These are phyloP conservation scores for Coemansia asiatica DNA, from an alignment of 192 early-diverging fungal species.

Conservation along the genomic window DNA sequence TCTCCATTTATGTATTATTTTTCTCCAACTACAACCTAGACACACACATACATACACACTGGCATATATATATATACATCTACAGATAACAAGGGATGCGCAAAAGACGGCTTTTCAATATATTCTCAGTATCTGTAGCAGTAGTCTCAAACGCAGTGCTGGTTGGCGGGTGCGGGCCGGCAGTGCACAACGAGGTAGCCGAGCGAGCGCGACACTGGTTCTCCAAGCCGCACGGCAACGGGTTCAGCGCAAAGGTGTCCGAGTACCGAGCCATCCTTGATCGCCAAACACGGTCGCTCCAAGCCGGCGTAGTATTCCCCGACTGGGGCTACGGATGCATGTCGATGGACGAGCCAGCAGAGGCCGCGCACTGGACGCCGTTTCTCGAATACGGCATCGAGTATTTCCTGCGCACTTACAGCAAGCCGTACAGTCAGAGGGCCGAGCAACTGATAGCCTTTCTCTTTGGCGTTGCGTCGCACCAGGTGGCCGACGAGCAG, in stretches of 20 bases:
- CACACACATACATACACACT: no score
- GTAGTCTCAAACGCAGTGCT: constrained; percentile 16
- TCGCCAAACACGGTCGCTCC: constrained; percentile 32
- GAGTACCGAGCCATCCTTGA: constrained; percentile 33
- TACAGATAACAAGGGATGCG: no score
- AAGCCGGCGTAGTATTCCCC: constrained; percentile 49
- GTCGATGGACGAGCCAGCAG: constrained; percentile 48
- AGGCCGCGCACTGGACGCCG: constrained; percentile 55
- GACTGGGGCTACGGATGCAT: constrained; percentile 58
- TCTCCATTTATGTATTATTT: no score
- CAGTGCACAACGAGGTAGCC: constrained; percentile 54
- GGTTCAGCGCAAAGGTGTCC: constrained; percentile 3
- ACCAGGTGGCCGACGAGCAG: constrained; percentile 54
- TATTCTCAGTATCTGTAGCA: background rate
- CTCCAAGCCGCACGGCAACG: background rate
- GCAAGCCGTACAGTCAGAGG: constrained; percentile 13
- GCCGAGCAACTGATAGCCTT: constrained; percentile 47
- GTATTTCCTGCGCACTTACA: constrained; percentile 22
- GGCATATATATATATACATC: no score
- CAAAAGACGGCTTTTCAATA: background rate
- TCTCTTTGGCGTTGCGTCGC: constrained; percentile 50
- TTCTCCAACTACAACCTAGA: no score
- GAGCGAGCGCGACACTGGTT: constrained; percentile 55
- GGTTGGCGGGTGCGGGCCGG: constrained; percentile 35
- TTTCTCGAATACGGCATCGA: constrained; percentile 38